Conservation (phyloP, 208 protist species). For the Crithidia expoeki region DNA sequence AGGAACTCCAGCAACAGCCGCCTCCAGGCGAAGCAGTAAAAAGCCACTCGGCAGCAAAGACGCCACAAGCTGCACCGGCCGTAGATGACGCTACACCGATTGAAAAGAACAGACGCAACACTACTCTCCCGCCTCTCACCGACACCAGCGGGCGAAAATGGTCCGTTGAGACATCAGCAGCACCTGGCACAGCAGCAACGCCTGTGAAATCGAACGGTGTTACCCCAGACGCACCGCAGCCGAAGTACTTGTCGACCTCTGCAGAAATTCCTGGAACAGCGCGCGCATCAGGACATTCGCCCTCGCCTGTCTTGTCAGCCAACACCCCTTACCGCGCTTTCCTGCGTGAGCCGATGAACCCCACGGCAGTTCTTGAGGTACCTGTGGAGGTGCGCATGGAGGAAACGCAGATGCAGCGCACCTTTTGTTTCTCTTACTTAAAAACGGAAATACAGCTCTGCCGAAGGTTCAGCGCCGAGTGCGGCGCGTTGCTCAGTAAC, state of each 20-base stretch:
- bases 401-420: background rate
- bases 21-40: background rate
- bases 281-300: background rate
- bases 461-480: constrained; percentile 29
- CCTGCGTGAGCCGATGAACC: background rate
- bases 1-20: background rate
- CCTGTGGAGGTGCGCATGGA: constrained; percentile 25
- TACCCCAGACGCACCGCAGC: background rate
- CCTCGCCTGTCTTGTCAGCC: background rate
- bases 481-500: constrained; percentile 3
- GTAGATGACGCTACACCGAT: background rate
- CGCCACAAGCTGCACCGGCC: background rate
- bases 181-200: background rate
- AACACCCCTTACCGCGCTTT: constrained; percentile 11
- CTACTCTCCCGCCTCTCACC: background rate
- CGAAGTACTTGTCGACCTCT: background rate
- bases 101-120: background rate
- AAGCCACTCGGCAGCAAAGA: background rate
- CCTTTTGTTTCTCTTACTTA: constrained; percentile 37
- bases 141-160: background rate
- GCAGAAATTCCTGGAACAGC: background rate
- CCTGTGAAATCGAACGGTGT: background rate
- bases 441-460: constrained; percentile 36
- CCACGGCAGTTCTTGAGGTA: background rate
- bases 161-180: background rate